These are phyloP conservation scores for Achlya hypogyna DNA, from an alignment of 352 stramenopile genomes.

Conservation along the genomic window DNA sequence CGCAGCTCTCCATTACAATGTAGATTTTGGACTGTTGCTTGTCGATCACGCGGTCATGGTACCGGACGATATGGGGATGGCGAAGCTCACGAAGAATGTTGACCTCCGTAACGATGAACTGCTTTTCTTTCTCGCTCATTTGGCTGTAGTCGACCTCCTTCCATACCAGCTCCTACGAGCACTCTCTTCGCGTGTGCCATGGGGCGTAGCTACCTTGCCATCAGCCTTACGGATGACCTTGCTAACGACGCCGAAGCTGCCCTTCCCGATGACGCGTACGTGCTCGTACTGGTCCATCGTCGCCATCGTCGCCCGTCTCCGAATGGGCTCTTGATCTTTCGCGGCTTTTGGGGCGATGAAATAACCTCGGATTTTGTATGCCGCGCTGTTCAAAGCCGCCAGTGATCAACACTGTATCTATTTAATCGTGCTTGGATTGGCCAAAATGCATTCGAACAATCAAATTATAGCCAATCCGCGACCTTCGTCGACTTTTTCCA, in stretches of 20 bases:
- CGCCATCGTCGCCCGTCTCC: slow-evolving; percentile 33
- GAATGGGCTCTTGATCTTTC: background rate
- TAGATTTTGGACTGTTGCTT: slow-evolving; percentile 89
- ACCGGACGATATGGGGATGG: slow-evolving; percentile 89
- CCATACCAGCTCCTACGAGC: slow-evolving; percentile 81
- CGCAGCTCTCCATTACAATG: slow-evolving; percentile 93
- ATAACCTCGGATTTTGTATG: background rate
- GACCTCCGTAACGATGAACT: slow-evolving; percentile 90
- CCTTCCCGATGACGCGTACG: slow-evolving; percentile 84
- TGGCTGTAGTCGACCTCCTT: slow-evolving; percentile 89
- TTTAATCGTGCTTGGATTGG: background rate
- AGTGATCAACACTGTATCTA: background rate
- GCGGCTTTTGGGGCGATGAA: background rate
- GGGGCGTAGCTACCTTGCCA: slow-evolving; percentile 47
- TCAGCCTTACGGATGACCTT: slow-evolving; percentile 86
- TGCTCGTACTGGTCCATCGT: slow-evolving; percentile 84
- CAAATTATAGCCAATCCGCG: background rate
- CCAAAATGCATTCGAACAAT: slow-evolving; percentile 9
- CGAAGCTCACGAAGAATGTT: slow-evolving; percentile 90
- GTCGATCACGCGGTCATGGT: slow-evolving; percentile 91
- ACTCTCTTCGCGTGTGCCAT: background rate
- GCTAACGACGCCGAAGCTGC: slow-evolving; percentile 86
- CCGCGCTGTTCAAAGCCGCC: background rate
- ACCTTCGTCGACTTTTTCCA: background rate
- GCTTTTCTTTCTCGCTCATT: slow-evolving; percentile 91